phyloP scores from a whole-genome alignment of 2,329 filamentous ascomycete species.

The Knufia petricola region DNA sequence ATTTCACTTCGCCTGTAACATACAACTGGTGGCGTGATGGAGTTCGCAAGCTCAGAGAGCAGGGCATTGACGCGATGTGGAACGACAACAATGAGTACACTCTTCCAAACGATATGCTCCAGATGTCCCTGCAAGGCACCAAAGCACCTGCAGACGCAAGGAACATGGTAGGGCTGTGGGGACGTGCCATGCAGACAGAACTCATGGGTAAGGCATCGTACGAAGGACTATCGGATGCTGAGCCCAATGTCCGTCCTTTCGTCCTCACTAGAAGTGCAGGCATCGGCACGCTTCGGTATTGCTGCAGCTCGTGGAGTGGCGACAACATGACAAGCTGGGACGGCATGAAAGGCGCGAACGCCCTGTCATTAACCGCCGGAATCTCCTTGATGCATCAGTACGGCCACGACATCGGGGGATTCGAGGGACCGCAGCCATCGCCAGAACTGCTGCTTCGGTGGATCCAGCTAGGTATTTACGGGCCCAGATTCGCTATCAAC shows the following conservation, averaged over 20 bases:
- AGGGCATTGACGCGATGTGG: conserved; percentile 66
- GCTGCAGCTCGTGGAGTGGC: conserved; percentile 63
- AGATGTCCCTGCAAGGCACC: conserved; percentile 42
- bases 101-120: conserved; percentile 56
- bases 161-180: conserved; percentile 58
- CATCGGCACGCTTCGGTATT: conserved; percentile 59
- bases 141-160: conserved; percentile 17
- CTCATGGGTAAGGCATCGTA: conserved; percentile 62
- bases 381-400: conserved; percentile 61
- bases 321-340: conserved; percentile 68
- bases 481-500: conserved; percentile 64
- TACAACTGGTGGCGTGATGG: conserved; percentile 66
- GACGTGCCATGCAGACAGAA: conserved; percentile 59
- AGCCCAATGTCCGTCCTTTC: conserved; percentile 54
- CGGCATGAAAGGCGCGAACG: conserved; percentile 62
- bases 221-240: conserved; percentile 51
- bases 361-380: conserved; percentile 57
- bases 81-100: conserved; percentile 73
- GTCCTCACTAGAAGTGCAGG: conserved; percentile 63
- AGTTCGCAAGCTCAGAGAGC: conserved; percentile 49
- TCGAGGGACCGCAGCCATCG: conserved; percentile 60
- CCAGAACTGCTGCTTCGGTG: conserved; percentile 63
- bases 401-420: conserved; percentile 66
- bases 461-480: conserved; percentile 62
- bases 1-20: conserved; percentile 59